These are phyloP conservation scores for Nicotiana noctiflora DNA, from an alignment of 257 asterid genomes.

Conservation along the genomic window DNA sequence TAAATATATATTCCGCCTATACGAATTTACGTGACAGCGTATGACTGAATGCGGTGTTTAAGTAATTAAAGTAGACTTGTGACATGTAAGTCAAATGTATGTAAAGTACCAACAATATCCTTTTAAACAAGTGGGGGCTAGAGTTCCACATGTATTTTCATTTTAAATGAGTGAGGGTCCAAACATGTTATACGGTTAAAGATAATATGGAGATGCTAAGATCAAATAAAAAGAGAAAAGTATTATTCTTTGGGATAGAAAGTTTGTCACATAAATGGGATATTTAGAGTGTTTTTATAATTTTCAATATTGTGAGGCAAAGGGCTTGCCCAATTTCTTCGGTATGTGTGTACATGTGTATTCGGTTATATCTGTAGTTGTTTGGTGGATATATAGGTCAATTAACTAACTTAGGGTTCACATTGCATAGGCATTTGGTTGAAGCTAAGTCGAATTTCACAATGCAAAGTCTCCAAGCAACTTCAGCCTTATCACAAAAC, in stretches of 20 bases:
- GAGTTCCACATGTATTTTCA: no score
- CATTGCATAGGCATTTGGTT: constrained; percentile 14
- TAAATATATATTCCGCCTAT: not conserved
- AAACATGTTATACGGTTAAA: no score
- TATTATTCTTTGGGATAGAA: no score
- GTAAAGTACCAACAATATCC: no score
- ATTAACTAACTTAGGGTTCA: not conserved
- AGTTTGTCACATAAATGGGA: not conserved
- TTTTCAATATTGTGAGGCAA: not conserved
- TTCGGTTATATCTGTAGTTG: not conserved
- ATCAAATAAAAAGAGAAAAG: no score
- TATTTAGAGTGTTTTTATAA: not conserved
- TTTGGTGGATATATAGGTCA: not conserved
- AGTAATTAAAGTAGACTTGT: not conserved
- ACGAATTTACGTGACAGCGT: no score
- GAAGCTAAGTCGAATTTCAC: constrained; percentile 26
- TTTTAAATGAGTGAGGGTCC: no score
- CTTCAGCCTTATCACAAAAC: constrained; percentile 16
- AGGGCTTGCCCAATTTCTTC: not conserved
- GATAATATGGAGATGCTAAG: no score
- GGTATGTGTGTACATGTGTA: not conserved
- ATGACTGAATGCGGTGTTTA: no score
- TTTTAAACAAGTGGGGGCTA: no score
- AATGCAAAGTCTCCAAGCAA: constrained; percentile 33
- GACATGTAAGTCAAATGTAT: not conserved